Percentiles rank a stretch among this genome's conserved stretches.
phyloP scores from a whole-genome alignment of 371 early-diverging fungal genomes.

The Encephalitozoon cuniculi region DNA sequence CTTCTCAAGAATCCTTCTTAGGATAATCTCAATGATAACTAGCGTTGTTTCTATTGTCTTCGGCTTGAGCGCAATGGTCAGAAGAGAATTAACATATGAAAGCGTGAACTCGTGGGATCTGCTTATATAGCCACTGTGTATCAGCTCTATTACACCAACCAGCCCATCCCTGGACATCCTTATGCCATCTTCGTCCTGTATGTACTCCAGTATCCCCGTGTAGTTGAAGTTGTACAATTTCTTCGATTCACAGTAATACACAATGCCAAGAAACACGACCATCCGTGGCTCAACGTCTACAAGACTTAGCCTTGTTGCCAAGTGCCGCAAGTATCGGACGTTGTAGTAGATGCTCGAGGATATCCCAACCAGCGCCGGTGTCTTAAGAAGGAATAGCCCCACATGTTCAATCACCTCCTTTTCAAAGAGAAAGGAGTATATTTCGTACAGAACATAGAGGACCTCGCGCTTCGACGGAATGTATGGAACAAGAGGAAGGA shows the following conservation, averaged over 20 bases:
- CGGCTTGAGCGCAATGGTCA: not conserved
- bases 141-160: slow-evolving; percentile 15
- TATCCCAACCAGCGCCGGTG: slow-evolving; percentile 25
- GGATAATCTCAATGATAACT: slow-evolving; percentile 1
- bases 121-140: slow-evolving; percentile 18
- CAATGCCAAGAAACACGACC: slow-evolving; percentile 14
- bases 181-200: slow-evolving; percentile 53
- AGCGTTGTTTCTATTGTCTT: not conserved
- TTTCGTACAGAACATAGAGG: not conserved
- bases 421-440: slow-evolving; percentile 18
- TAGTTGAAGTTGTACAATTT: slow-evolving; percentile 55
- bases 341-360: not conserved
- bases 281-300: not conserved
- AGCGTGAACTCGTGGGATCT: slow-evolving; percentile 1
- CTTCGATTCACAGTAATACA: slow-evolving; percentile 46
- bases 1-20: not conserved
- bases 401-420: not conserved
- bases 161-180: slow-evolving; percentile 42
- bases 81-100: slow-evolving; percentile 1
- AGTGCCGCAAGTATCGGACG: not conserved
- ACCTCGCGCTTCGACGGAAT: not conserved
- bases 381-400: slow-evolving; percentile 16
- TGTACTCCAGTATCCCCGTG: slow-evolving; percentile 50
- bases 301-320: not conserved
- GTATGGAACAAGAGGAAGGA: slow-evolving; percentile 5